Evolutionary conservation across 106 monocot genomes (phyloP), one percentile per base, ranked within the genome.

Genomic region (Dendrobium nobile): DNA sequence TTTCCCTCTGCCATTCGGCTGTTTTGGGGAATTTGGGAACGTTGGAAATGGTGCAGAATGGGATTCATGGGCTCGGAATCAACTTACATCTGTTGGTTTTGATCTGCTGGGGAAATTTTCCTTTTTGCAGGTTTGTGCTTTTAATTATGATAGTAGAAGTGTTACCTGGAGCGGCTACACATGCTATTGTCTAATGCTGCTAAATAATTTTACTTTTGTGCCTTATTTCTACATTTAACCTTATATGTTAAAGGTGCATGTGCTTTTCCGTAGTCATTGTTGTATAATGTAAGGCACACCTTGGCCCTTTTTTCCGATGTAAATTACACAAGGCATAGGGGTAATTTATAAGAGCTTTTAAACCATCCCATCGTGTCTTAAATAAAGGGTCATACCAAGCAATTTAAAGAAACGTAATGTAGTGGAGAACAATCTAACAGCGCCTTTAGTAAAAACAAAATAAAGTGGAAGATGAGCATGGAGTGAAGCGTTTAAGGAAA

Each of bases 41-140:
- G 73, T 41, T 61, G 59, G 77, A 54, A 78, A 47, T 59, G 87
- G 87, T 65, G 88, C 77, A 5, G 68, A 89, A 74, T 98, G 98
- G 95, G 98, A 92, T 80, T 37, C 77, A 33, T 98, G 98, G 95
- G 98, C 98, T 65, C 83, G 70, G n/a, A 80, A n/a, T 78, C 82
- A 89, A 45, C 78, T 95, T 9, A 79, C 78, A 27, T 95, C 91
- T n/a, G 81, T 83, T 79, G 95, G 98, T 40, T 92, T 87, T 40
- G 90, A 92, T 83, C 75, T 98, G 47, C 85, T 91, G 41, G 98
- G 91, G 40, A 98, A 90, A 68, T 83, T 95, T 47, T 85, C 86
- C 9, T 77, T 84, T 40, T 72, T 95, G 41, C 92, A 95, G 95
- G 97, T 90, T 83, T 82, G 26, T 82, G 5, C 10, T 65, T 65